Conservation (phyloP, 2,329 filamentous ascomycete genomes). For the Alternaria ventricosa region DNA sequence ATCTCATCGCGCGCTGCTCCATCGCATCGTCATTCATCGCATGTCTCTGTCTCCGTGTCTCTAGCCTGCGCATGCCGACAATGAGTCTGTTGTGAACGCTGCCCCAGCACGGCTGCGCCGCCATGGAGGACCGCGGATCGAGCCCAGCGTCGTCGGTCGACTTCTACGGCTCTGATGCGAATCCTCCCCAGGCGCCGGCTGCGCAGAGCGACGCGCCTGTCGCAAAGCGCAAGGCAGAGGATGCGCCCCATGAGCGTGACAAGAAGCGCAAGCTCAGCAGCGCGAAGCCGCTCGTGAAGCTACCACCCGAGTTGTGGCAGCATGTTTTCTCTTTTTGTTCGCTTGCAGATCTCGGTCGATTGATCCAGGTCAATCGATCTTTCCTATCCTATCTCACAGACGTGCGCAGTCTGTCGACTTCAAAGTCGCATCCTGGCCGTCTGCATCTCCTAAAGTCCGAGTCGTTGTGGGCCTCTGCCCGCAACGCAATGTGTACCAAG, state of each 20-base stretch:
- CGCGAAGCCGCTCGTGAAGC: constrained; percentile 40
- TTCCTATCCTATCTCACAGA: constrained; percentile 62
- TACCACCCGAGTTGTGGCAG: constrained; percentile 72
- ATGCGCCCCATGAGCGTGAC: constrained; percentile 24
- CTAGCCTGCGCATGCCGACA: constrained; percentile 29
- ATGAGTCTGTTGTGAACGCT: constrained; percentile 43
- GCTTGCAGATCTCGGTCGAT: constrained; percentile 67
- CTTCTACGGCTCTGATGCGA: constrained; percentile 42
- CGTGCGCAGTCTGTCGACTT: constrained; percentile 41
- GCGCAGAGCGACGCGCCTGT: constrained; percentile 18
- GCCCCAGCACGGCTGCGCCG: constrained; percentile 23
- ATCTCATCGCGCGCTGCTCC: constrained; percentile 9
- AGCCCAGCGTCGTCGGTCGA: constrained; percentile 46
- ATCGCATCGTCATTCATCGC: neutral
- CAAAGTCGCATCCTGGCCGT: constrained; percentile 39
- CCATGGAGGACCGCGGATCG: constrained; percentile 44
- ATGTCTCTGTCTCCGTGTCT: constrained; percentile 33
- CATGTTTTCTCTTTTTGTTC: constrained; percentile 71
- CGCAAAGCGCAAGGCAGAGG: constrained; percentile 47
- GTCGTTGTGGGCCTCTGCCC: constrained; percentile 73
- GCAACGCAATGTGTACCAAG: constrained; percentile 68
- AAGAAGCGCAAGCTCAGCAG: constrained; percentile 44
- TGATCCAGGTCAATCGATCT: constrained; percentile 71
- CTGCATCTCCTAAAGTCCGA: constrained; percentile 63
- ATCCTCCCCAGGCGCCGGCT: constrained; percentile 18